Evolutionary conservation across 73 alveolate genomes (phyloP).

Genomic region (Urostyla sp.): DNA sequence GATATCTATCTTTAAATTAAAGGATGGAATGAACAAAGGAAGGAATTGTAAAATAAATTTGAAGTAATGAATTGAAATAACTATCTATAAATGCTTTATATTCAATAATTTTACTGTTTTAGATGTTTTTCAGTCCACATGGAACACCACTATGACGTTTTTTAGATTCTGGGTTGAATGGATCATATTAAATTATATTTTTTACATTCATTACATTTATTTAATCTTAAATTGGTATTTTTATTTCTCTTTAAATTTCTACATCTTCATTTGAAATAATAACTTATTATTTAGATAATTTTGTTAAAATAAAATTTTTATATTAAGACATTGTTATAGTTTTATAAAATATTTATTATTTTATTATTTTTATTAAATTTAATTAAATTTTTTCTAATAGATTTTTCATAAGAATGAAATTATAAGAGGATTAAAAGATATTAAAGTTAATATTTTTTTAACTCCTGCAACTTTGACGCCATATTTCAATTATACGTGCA

Average conservation of each 20-base stretch:
- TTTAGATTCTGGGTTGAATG: conserved; percentile 58
- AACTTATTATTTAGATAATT: background rate
- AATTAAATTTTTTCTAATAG: conserved; percentile 37
- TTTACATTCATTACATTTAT: background rate
- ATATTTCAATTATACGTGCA: conserved; percentile 3
- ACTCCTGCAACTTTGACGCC: conserved; percentile 53
- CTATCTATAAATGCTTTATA: conserved; percentile 44
- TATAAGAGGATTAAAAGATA: conserved; percentile 27
- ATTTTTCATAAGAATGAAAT: conserved; percentile 53
- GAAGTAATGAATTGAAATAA: conserved; percentile 55
- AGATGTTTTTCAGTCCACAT: conserved; percentile 64
- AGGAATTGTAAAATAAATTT: conserved; percentile 57
- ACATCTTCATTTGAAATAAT: conserved; percentile 43
- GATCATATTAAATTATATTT: conserved; percentile 57
- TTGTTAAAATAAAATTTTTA: no score
- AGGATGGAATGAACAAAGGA: conserved; percentile 41
- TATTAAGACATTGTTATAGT: no score
- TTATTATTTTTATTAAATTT: no score
- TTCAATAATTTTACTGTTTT: conserved; percentile 35
- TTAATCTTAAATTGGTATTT: background rate
- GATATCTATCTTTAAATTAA: background rate
- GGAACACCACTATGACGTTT: conserved; percentile 49
- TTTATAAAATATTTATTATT: no score
- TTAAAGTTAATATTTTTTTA: conserved; percentile 29
- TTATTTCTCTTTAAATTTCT: conserved; percentile 39